Percentiles rank a stretch among this genome's conserved stretches.
phyloP scores from a whole-genome alignment of 2,329 filamentous ascomycete genomes.

The Botrytis byssoidea region DNA sequence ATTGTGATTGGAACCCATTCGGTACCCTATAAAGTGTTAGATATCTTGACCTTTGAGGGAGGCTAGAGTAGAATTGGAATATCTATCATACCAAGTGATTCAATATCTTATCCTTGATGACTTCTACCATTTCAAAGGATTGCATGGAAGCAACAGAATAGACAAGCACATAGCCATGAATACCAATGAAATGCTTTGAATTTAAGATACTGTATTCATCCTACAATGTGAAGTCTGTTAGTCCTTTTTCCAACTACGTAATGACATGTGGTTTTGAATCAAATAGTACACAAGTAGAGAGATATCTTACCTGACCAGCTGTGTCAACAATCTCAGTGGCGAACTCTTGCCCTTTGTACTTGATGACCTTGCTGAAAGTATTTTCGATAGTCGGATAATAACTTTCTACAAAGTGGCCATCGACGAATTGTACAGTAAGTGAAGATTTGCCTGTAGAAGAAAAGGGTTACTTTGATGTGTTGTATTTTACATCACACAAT shows the following conservation, averaged over 20 bases:
- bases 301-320: constrained; percentile 72
- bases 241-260: background rate
- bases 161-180: constrained; percentile 97
- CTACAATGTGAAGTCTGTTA: constrained; percentile 45
- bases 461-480: constrained; percentile 5
- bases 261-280: constrained; percentile 22
- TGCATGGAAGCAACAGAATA: constrained; percentile 95
- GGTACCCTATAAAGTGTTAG: constrained; percentile 62
- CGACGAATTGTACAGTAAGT: constrained; percentile 93
- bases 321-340: constrained; percentile 98
- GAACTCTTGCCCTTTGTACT: constrained; percentile 88
- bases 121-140: constrained; percentile 95
- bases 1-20: constrained; percentile 92
- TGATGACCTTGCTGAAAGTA: constrained; percentile 94
- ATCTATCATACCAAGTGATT: constrained; percentile 75
- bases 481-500: constrained; percentile 22
- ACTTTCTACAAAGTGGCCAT: constrained; percentile 96
- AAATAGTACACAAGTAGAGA: background rate
- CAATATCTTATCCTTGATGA: constrained; percentile 95
- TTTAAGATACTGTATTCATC: constrained; percentile 99
- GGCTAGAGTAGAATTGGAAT: background rate
- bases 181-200: constrained; percentile 98
- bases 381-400: constrained; percentile 99
- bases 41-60: constrained; percentile 16
- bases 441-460: constrained; percentile 80